Percentiles rank a stretch among this genome's conserved stretches.
phyloP scores from a whole-genome alignment of 1,284 basidiomycete species.

The Gymnopus androsaceus region DNA sequence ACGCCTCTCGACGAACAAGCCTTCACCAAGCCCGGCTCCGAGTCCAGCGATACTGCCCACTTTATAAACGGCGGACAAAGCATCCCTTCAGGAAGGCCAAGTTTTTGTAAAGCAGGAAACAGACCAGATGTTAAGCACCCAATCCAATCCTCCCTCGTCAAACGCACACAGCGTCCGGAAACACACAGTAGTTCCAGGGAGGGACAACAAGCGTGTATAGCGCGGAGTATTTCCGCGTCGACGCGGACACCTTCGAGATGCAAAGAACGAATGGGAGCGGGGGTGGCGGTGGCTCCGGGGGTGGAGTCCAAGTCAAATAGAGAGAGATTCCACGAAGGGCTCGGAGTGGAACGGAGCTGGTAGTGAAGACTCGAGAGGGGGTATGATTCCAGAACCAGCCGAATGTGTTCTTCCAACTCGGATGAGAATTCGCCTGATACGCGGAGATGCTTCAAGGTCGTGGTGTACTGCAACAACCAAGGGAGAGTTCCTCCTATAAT shows the following conservation, averaged over 20 bases:
- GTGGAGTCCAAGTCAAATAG: too few species aligned
- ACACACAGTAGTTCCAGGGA: slow-evolving; percentile 43
- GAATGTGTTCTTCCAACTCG: slow-evolving; percentile 41
- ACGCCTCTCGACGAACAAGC: slow-evolving; percentile 3
- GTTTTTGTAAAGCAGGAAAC: slow-evolving; percentile 34
- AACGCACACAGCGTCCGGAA: slow-evolving; percentile 37
- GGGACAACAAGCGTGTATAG: slow-evolving; percentile 37
- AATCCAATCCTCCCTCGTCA: slow-evolving; percentile 42
- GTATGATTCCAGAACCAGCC: slow-evolving; percentile 38
- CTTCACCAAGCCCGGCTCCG: not conserved
- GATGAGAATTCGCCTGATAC: slow-evolving; percentile 34
- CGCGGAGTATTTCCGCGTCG: slow-evolving; percentile 35
- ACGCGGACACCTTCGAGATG: slow-evolving; percentile 40
- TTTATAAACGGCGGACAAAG: slow-evolving; percentile 39
- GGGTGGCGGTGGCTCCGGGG: slow-evolving; percentile 19
- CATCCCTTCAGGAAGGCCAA: slow-evolving; percentile 41
- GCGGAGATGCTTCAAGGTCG: slow-evolving; percentile 36
- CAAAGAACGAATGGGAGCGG: slow-evolving; percentile 33
- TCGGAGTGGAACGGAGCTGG: slow-evolving; percentile 34
- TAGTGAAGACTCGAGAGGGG: slow-evolving; percentile 36
- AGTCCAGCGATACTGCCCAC: slow-evolving; percentile 34
- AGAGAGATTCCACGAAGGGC: slow-evolving; percentile 20
- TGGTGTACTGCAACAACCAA: slow-evolving; percentile 39
- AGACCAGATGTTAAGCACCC: slow-evolving; percentile 37
- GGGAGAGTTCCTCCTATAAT: slow-evolving; percentile 42